Conservation (phyloP, 2,329 filamentous ascomycete species). For the Monilinia fructigena region DNA sequence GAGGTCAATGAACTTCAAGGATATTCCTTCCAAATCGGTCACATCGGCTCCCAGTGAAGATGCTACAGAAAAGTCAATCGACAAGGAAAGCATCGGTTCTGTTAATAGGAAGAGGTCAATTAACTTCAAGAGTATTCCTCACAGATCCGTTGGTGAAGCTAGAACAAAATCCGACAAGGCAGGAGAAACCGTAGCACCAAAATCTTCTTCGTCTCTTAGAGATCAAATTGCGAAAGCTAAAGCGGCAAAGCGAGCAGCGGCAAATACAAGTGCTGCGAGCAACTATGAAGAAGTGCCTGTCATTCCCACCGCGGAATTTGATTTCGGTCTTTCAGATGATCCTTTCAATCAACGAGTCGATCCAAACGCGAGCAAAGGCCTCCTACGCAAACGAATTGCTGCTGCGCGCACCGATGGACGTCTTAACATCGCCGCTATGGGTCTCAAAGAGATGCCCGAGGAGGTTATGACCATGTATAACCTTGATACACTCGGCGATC, state of each 20-base stretch:
- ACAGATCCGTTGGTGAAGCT: slow-evolving; percentile 27
- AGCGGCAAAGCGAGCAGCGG: slow-evolving; percentile 65
- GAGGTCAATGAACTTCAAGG: slow-evolving; percentile 34
- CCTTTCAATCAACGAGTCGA: slow-evolving; percentile 67
- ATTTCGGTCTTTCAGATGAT: slow-evolving; percentile 60
- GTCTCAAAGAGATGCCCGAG: slow-evolving; percentile 72
- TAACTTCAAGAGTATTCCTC: slow-evolving; percentile 34
- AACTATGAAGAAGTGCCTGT: slow-evolving; percentile 43
- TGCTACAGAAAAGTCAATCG: slow-evolving; percentile 39
- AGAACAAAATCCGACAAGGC: slow-evolving; percentile 31
- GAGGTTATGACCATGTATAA: slow-evolving; percentile 93
- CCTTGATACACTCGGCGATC: slow-evolving; percentile 62
- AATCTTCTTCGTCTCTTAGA: slow-evolving; percentile 76
- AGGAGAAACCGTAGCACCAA: slow-evolving; percentile 50
- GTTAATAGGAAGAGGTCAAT: slow-evolving; percentile 32
- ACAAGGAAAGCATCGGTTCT: slow-evolving; percentile 32
- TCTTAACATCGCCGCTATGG: slow-evolving; percentile 84
- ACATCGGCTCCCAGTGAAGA: slow-evolving; percentile 32
- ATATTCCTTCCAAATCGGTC: slow-evolving; percentile 31
- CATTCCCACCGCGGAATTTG: slow-evolving; percentile 52
- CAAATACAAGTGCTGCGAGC: slow-evolving; percentile 37
- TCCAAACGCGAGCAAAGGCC: slow-evolving; percentile 59
- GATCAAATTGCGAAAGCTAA: slow-evolving; percentile 94
- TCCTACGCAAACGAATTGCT: slow-evolving; percentile 71
- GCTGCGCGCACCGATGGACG: slow-evolving; percentile 74